Percentiles rank a stretch among this genome's conserved stretches.
Conservation (phyloP, 2,329 filamentous ascomycete species). For the Penicillium sp. region DNA sequence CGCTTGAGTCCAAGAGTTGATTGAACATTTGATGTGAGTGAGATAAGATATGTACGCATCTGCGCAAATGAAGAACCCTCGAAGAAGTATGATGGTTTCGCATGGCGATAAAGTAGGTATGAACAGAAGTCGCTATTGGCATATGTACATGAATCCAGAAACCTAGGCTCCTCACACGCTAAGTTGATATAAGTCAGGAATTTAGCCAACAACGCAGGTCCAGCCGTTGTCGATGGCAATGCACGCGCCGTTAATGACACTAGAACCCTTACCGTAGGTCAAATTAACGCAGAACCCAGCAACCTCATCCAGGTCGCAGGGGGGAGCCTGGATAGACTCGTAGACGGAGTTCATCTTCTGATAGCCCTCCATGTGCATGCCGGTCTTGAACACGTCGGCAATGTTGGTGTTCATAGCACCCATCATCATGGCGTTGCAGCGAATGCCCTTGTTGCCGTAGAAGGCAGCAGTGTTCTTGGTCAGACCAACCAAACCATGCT, state of each 20-base stretch:
- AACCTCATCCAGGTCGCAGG: conserved; percentile 36
- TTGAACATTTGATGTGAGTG: background rate
- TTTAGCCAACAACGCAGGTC: conserved; percentile 29
- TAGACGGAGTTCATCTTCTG: conserved; percentile 26
- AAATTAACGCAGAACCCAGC: conserved; percentile 38
- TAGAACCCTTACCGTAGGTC: conserved; percentile 34
- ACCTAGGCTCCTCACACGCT: background rate
- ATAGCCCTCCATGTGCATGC: conserved; percentile 35
- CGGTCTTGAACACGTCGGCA: conserved; percentile 47
- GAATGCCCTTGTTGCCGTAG: conserved; percentile 62
- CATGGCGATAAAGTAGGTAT: background rate
- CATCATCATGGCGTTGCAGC: conserved; percentile 58
- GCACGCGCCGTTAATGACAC: conserved; percentile 39
- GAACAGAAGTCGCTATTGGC: background rate
- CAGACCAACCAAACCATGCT: conserved; percentile 61
- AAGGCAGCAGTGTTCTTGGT: conserved; percentile 64
- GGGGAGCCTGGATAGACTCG: conserved; percentile 22
- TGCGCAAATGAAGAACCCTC: background rate
- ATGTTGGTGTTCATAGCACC: conserved; percentile 66
- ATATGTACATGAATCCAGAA: background rate
- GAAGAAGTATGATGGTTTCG: background rate
- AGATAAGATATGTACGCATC: background rate
- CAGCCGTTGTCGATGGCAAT: conserved; percentile 41
- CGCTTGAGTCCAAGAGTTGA: background rate
- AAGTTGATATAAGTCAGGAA: background rate